Conservation (phyloP, 345 rosid genomes). For the Salix koriyanagi region DNA sequence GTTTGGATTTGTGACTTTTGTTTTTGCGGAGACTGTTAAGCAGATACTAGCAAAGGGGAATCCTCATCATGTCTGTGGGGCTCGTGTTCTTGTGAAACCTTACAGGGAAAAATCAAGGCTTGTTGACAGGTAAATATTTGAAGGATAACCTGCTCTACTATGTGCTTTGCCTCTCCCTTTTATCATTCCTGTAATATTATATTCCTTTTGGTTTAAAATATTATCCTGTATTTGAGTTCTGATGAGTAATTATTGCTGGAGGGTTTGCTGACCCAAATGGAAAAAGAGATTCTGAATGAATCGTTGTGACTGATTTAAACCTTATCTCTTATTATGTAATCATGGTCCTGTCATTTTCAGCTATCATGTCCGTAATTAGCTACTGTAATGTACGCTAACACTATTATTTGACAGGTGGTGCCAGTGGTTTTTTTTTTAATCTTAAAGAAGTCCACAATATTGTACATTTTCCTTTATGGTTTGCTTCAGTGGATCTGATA, state of each 20-base stretch:
- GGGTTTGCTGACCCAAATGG: neutral
- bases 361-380: conserved; percentile 7
- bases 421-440: neutral
- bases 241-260: neutral
- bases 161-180: neutral
- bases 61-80: conserved; percentile 89
- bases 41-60: conserved; percentile 73
- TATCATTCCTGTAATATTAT: neutral
- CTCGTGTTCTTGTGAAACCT: conserved; percentile 97
- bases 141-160: neutral
- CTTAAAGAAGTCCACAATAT: neutral
- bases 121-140: conserved; percentile 42
- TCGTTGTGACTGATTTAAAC: conserved; percentile 5
- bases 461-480: neutral
- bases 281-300: conserved; percentile 9
- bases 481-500: neutral
- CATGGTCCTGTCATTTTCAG: conserved; percentile 12
- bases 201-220: neutral
- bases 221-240: neutral
- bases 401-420: neutral
- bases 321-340: conserved; percentile 12
- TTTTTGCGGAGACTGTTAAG: conserved; percentile 60
- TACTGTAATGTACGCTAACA: conserved; percentile 4
- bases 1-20: conserved; percentile 94
- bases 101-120: conserved; percentile 83